Conservation (phyloP, 495 filamentous ascomycete genomes). For the Annulohypoxylon bovei region DNA sequence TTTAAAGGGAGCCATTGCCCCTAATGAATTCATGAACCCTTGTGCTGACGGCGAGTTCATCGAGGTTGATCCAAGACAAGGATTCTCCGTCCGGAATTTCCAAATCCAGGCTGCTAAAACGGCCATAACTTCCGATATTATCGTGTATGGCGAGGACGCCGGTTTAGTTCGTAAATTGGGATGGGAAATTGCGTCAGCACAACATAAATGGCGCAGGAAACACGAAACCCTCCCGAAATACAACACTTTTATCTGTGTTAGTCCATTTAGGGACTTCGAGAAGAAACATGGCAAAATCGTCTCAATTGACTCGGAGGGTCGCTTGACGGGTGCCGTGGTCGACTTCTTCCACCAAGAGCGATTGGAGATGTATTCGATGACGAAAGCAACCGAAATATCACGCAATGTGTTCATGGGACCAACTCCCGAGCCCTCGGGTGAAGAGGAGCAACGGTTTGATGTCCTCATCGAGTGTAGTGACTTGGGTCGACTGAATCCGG, state of each 20-base stretch:
- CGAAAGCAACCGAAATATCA: slow-evolving; percentile 84
- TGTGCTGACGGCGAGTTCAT: slow-evolving; percentile 65
- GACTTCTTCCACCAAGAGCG: slow-evolving; percentile 94
- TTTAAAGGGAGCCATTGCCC: slow-evolving; percentile 84
- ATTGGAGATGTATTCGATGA: slow-evolving; percentile 93
- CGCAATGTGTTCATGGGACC: slow-evolving; percentile 91
- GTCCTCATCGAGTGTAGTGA: slow-evolving; percentile 89
- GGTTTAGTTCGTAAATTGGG: slow-evolving; percentile 72
- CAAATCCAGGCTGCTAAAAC: slow-evolving; percentile 94
- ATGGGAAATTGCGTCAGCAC: slow-evolving; percentile 76
- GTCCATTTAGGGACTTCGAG: slow-evolving; percentile 79
- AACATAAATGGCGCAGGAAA: slow-evolving; percentile 74
- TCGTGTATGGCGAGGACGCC: slow-evolving; percentile 84
- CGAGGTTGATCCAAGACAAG: slow-evolving; percentile 83
- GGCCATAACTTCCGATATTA: slow-evolving; percentile 87
- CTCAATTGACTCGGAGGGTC: slow-evolving; percentile 76
- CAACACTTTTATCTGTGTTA: slow-evolving; percentile 81
- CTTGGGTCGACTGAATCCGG: slow-evolving; percentile 72
- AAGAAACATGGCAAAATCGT: slow-evolving; percentile 74
- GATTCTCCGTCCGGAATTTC: slow-evolving; percentile 89
- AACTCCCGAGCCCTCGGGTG: slow-evolving; percentile 72
- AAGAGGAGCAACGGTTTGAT: slow-evolving; percentile 65
- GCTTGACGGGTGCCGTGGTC: slow-evolving; percentile 78
- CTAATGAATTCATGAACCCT: slow-evolving; percentile 76
- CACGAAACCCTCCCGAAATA: slow-evolving; percentile 70